Conservation (phyloP, 2,329 filamentous ascomycete genomes). For the Trichoderma aggressivum region DNA sequence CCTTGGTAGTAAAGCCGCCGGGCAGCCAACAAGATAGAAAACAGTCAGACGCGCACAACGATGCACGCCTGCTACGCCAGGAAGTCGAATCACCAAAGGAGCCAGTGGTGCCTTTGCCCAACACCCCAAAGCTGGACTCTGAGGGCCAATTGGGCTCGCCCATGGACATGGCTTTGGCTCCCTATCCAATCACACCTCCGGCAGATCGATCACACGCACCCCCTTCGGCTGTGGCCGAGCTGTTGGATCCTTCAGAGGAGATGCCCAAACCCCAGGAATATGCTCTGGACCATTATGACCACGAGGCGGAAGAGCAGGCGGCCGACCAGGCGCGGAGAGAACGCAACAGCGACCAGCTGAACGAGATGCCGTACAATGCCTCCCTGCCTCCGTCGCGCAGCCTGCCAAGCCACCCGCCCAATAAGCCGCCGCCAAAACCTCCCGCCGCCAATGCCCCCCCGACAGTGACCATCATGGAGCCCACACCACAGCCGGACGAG, state of each 20-base stretch:
- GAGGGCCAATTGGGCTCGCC: conserved; percentile 54
- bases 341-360: conserved; percentile 40
- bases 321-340: conserved; percentile 46
- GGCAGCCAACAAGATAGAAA: conserved; percentile 22
- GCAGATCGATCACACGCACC: conserved; percentile 45
- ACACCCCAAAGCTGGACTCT: conserved; percentile 49
- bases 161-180: conserved; percentile 57
- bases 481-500: conserved; percentile 44
- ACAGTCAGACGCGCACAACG: conserved; percentile 5
- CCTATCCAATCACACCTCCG: conserved; percentile 63
- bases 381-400: conserved; percentile 55
- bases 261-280: conserved; percentile 63
- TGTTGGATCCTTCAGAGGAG: conserved; percentile 52
- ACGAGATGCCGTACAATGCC: conserved; percentile 49
- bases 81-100: conserved; percentile 24
- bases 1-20: conserved; percentile 32
- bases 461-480: conserved; percentile 40
- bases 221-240: conserved; percentile 45
- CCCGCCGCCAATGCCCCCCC: conserved; percentile 38
- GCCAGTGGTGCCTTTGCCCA: conserved; percentile 30
- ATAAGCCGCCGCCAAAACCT: conserved; percentile 50
- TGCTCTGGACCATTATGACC: conserved; percentile 54
- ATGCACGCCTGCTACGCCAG: conserved; percentile 24
- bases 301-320: conserved; percentile 50
- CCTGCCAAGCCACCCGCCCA: conserved; percentile 50